phyloP scores from a whole-genome alignment of 441 rosid species.

The Cnidoscolus chayamansa region DNA sequence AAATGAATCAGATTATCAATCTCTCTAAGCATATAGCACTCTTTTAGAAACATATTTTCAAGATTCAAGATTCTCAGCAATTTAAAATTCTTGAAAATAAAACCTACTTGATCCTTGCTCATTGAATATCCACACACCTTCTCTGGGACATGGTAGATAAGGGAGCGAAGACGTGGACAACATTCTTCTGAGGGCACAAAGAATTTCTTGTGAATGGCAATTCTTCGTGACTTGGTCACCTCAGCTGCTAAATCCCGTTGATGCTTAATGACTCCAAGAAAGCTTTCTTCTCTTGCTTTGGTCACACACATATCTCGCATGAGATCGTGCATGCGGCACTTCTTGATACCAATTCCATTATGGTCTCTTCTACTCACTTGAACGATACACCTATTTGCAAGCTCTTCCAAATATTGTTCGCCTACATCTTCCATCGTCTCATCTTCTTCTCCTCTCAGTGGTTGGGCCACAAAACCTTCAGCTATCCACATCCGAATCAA shows the following conservation, averaged over 20 bases:
- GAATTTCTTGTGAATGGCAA: constrained; percentile 14
- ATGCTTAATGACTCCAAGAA: not conserved
- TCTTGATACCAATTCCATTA: constrained; percentile 14
- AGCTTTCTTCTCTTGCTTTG: constrained; percentile 29
- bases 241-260: not conserved
- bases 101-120: not conserved
- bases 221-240: not conserved
- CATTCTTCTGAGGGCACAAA: not conserved
- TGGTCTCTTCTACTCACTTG: constrained; percentile 26
- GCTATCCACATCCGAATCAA: constrained; percentile 28
- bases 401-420: constrained; percentile 29
- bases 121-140: not conserved
- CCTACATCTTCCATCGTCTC: constrained; percentile 31
- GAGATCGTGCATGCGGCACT: constrained; percentile 35
- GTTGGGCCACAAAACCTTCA: constrained; percentile 28
- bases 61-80: constrained; percentile 13
- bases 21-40: not conserved
- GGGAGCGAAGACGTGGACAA: constrained; percentile 4
- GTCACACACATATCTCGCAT: constrained; percentile 33
- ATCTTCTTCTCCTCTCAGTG: constrained; percentile 2
- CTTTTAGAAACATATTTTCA: no score
- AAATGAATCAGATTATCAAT: constrained; percentile 16
- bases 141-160: not conserved
- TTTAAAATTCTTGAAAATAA: not conserved
- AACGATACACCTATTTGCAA: constrained; percentile 33